These are phyloP conservation scores for Chlorokybus atmophyticus DNA, from an alignment of 139 green algal species.

Conservation along the genomic window DNA sequence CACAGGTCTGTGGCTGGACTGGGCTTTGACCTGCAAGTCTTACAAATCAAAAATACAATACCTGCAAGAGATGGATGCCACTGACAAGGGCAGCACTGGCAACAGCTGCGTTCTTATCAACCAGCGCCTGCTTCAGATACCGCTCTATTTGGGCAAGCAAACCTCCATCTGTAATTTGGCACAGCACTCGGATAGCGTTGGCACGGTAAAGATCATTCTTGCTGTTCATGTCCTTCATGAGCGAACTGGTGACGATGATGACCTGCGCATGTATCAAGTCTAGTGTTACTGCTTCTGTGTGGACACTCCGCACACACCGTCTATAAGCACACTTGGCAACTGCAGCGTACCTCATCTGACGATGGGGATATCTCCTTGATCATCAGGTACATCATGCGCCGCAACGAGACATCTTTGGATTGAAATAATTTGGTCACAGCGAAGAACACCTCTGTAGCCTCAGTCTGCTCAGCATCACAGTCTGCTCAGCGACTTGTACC, in stretches of 20 bases:
- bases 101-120: constrained; percentile 83
- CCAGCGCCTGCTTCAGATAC: constrained; percentile 95
- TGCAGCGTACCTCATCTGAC: constrained; percentile 32
- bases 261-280: too few relatives aligned
- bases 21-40: neutral
- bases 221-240: constrained; percentile 99
- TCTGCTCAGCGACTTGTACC: too few relatives aligned
- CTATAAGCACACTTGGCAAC: too few relatives aligned
- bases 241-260: constrained; percentile 94
- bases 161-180: constrained; percentile 60
- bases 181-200: constrained; percentile 95
- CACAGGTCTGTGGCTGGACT: too few relatives aligned
- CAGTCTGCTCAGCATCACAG: constrained; percentile 68
- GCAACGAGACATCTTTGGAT: constrained; percentile 81
- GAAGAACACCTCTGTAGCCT: constrained; percentile 97
- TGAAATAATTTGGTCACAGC: constrained; percentile 96
- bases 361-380: constrained; percentile 96
- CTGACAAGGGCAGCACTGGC: constrained; percentile 65
- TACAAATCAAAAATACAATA: constrained; percentile 1
- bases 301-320: too few relatives aligned
- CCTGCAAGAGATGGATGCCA: constrained; percentile 65
- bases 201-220: constrained; percentile 83
- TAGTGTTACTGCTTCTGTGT: too few relatives aligned
- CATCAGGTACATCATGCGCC: constrained; percentile 94
- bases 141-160: constrained; percentile 79